Evolutionary conservation across 352 stramenopile species (phyloP).

Genomic region (Globisporangium viniferum): DNA sequence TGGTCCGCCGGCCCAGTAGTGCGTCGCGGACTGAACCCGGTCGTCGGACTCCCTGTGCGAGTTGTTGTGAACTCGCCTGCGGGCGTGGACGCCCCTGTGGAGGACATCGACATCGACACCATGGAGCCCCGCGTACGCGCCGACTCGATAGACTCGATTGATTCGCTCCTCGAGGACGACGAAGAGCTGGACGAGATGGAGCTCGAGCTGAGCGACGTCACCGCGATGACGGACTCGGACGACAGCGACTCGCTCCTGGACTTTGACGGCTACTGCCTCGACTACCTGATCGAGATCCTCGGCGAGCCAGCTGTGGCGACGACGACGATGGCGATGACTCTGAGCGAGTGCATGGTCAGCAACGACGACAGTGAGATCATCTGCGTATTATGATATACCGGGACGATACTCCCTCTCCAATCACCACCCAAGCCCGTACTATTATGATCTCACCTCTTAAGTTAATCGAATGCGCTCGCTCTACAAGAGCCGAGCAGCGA

Average conservation of each 20-base stretch:
- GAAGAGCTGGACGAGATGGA: not conserved
- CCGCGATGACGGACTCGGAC: slow-evolving; percentile 4
- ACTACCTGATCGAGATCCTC: slow-evolving; percentile 16
- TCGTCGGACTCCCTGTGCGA: not conserved
- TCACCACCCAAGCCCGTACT: not conserved
- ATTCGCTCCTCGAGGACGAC: slow-evolving; percentile 2
- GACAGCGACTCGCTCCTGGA: slow-evolving; percentile 10
- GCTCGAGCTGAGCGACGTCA: slow-evolving; percentile 10
- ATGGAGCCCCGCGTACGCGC: not conserved
- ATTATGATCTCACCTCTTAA: not conserved
- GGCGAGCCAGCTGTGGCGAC: not conserved
- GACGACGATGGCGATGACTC: not conserved
- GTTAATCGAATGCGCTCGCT: not conserved
- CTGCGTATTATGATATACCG: slow-evolving; percentile 9
- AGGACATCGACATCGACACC: slow-evolving; percentile 1
- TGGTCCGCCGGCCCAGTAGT: not conserved
- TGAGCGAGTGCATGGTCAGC: not conserved
- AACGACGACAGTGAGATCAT: slow-evolving; percentile 7
- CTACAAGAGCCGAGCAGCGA: not conserved
- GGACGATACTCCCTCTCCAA: not conserved
- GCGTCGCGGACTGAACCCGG: slow-evolving; percentile 10
- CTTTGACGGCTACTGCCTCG: slow-evolving; percentile 17
- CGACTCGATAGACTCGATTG: slow-evolving; percentile 12
- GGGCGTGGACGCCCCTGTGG: slow-evolving; percentile 6
- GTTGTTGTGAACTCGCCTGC: slow-evolving; percentile 1